Evolutionary conservation across 805 yeast species (phyloP), one percentile per base, ranked within the genome.

Genomic region (Kodamaea sagamina): DNA sequence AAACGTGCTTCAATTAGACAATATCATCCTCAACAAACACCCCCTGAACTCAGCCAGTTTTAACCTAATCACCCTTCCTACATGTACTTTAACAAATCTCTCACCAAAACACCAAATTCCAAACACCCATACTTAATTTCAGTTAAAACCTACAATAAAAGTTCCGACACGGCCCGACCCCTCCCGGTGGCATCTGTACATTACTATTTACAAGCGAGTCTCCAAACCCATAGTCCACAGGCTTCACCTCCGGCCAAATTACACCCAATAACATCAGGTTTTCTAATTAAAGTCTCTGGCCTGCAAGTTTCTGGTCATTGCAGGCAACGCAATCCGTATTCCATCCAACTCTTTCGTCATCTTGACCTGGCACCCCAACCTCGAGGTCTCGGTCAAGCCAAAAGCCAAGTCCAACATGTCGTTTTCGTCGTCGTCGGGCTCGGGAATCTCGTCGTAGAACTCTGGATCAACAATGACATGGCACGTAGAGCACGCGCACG

Each of bases 401-500:
- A 93, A 93, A 0, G 99, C 99, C 59, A 93, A 75, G 66, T 93
- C 99, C 58, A 93, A 75, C 99, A 93, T 93, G 65, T 93, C 99
- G 61, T 93, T 92, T 65, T 93, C 99, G 59, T 93, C 99, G 61
- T 93, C 99, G 51, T 83, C 88, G 0, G 99, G 98, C 62, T 93
- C 98, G 7, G 93, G 96, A 50, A 93, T 79, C 39, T 71, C 78
- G 59, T 93, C 99, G 66, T 89, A 93, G 62, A 72, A 89, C 36
- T 86, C 97, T 0, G 99, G 98, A 61, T 93, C 99, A 29, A 93
- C 89, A 39, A 93, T 92, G 42, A 93, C 84, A 67, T 93, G 99
- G 61, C 99, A 93, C 0, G 99, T 93, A 4, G 97, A 89, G 63
- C 99, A 93, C 1, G 99, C 99, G 73, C 99, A 93, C 3, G 97